These are phyloP conservation scores for Babesia gibsoni DNA, from an alignment of 169 alveolate genomes.

Conservation along the genomic window DNA sequence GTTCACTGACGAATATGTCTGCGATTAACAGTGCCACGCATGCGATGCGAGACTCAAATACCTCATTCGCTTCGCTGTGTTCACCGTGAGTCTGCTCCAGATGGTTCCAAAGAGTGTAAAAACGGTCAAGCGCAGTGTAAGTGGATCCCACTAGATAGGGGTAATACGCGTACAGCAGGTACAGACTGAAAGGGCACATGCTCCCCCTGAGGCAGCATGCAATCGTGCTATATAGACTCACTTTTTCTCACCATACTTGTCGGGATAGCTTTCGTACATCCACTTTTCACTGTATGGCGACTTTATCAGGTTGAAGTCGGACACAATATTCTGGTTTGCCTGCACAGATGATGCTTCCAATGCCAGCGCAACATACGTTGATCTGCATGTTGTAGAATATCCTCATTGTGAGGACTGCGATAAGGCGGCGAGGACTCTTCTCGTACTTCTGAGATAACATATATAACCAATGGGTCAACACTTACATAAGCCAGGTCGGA, in stretches of 20 bases:
- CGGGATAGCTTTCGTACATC: constrained; percentile 35
- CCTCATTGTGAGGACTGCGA: constrained; percentile 50
- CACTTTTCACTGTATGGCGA: constrained; percentile 46
- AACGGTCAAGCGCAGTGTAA: constrained; percentile 31
- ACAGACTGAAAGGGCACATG: constrained; percentile 50
- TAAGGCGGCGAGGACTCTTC: constrained; percentile 25
- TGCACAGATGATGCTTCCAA: not conserved
- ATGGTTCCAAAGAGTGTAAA: constrained; percentile 5
- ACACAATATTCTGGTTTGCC: constrained; percentile 20
- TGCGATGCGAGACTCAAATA: constrained; percentile 9
- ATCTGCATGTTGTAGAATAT: constrained; percentile 50
- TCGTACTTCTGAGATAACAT: constrained; percentile 22
- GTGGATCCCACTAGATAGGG: constrained; percentile 49
- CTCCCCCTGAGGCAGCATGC: constrained; percentile 5
- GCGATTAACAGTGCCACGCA: constrained; percentile 20
- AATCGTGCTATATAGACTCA: not conserved
- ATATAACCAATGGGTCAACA: not conserved
- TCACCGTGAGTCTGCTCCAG: constrained; percentile 1
- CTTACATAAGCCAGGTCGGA: constrained; percentile 40
- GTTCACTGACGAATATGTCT: constrained; percentile 23
- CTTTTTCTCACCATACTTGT: constrained; percentile 19
- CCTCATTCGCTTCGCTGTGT: not conserved
- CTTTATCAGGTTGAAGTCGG: constrained; percentile 35
- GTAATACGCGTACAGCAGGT: constrained; percentile 39
- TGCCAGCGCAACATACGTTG: not conserved